phyloP scores from a whole-genome alignment of 163 green algal species.

The Scenedesmus sp. region DNA sequence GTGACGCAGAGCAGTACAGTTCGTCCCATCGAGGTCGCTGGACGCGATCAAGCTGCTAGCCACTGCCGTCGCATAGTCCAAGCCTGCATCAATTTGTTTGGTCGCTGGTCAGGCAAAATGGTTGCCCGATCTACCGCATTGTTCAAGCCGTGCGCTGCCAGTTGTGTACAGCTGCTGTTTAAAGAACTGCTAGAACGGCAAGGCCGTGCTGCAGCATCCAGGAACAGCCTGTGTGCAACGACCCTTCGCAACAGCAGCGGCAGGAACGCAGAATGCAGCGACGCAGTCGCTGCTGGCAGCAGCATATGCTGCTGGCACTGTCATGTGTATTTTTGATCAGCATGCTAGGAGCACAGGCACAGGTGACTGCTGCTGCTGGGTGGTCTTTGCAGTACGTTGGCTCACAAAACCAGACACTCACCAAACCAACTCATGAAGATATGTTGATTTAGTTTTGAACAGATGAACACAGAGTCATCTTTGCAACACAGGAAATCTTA shows the following conservation, averaged over 20 bases:
- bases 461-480: too few relatives aligned
- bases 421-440: too few relatives aligned
- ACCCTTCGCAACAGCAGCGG: neutral
- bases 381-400: too few relatives aligned
- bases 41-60: neutral
- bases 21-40: conserved; percentile 6
- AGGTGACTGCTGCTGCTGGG: neutral
- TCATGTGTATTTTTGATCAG: neutral
- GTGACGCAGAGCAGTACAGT: neutral
- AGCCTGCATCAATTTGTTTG: neutral
- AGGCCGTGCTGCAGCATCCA: neutral
- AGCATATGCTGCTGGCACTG: conserved; percentile 17
- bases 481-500: too few relatives aligned
- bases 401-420: too few relatives aligned
- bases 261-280: conserved; percentile 3
- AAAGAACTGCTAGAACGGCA: neutral
- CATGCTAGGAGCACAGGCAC: conserved; percentile 11
- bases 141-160: neutral
- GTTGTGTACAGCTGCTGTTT: neutral
- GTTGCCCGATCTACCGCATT: neutral
- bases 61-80: neutral
- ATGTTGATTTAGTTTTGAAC: too few relatives aligned
- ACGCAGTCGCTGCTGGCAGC: conserved; percentile 14
- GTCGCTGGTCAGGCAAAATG: neutral
- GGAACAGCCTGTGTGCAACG: neutral